These are phyloP conservation scores for Daldinia bambusicola DNA, from an alignment of 495 filamentous ascomycete species.

Conservation along the genomic window DNA sequence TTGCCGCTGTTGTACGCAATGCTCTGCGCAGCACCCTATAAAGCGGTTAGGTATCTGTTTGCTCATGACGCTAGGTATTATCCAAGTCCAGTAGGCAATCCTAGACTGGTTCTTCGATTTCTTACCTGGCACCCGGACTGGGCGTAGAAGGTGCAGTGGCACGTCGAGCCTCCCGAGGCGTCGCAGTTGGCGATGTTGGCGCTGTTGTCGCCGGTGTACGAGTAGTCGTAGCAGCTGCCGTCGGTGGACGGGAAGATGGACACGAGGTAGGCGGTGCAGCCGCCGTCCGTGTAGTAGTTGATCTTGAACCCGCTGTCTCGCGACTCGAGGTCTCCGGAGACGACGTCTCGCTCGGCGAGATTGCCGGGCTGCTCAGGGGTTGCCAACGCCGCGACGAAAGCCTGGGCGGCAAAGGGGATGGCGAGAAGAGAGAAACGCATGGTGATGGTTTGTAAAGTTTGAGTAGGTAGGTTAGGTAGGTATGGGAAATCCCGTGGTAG, in stretches of 20 bases:
- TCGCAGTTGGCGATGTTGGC: constrained; percentile 17
- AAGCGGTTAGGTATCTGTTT: background rate
- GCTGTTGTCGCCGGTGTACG: constrained; percentile 2
- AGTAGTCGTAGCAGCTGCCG: constrained; percentile 10
- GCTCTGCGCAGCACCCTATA: constrained; percentile 4
- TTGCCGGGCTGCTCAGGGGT: background rate
- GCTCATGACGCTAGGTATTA: no score
- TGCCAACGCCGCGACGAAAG: background rate
- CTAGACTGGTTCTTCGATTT: background rate
- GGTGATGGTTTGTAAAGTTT: background rate
- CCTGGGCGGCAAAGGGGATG: constrained; percentile 2
- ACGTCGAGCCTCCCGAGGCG: background rate
- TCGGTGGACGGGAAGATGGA: constrained; percentile 7
- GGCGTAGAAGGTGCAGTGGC: constrained; percentile 9
- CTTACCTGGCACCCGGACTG: constrained; percentile 4
- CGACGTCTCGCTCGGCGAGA: constrained; percentile 3
- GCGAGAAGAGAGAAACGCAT: constrained; percentile 2
- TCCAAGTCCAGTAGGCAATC: background rate
- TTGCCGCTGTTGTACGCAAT: background rate
- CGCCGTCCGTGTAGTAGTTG: constrained; percentile 16
- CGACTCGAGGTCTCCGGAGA: background rate
- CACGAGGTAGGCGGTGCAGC: background rate
- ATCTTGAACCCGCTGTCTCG: constrained; percentile 8
- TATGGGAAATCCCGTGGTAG: background rate
- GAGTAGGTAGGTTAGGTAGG: background rate